phyloP scores from a whole-genome alignment of 352 stramenopile genomes.

The Pythium dissotocum region DNA sequence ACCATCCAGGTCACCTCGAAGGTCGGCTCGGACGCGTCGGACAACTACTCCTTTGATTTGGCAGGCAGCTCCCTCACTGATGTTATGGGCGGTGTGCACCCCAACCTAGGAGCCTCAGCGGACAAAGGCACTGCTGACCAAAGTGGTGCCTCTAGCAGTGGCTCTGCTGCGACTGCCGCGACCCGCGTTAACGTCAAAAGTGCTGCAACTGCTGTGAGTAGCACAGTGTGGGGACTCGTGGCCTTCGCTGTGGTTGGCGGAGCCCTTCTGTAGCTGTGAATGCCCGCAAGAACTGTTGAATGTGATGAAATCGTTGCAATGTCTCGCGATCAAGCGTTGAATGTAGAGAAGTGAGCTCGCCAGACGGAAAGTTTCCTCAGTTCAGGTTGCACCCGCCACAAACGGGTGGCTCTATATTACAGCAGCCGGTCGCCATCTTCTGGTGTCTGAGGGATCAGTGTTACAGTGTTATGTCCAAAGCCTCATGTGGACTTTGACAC shows the following conservation, averaged over 20 bases:
- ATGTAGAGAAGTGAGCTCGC: neutral
- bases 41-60: neutral
- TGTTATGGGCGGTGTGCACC: neutral
- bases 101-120: neutral
- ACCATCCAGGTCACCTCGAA: slow-evolving; percentile 34
- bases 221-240: neutral
- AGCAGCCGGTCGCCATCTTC: neutral
- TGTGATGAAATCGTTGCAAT: neutral
- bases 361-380: neutral
- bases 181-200: neutral
- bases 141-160: neutral
- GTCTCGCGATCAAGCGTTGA: neutral
- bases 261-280: neutral
- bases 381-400: neutral
- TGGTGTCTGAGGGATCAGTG: neutral
- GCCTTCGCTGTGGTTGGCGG: neutral
- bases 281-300: neutral
- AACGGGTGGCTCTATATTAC: neutral
- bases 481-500: too few species aligned
- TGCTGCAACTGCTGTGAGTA: neutral
- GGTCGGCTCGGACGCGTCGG: neutral
- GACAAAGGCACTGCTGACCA: neutral
- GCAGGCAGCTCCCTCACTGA: neutral
- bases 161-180: neutral
- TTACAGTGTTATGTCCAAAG: neutral